Conservation (phyloP, 805 yeast species). For the Candida coleopterorum region DNA sequence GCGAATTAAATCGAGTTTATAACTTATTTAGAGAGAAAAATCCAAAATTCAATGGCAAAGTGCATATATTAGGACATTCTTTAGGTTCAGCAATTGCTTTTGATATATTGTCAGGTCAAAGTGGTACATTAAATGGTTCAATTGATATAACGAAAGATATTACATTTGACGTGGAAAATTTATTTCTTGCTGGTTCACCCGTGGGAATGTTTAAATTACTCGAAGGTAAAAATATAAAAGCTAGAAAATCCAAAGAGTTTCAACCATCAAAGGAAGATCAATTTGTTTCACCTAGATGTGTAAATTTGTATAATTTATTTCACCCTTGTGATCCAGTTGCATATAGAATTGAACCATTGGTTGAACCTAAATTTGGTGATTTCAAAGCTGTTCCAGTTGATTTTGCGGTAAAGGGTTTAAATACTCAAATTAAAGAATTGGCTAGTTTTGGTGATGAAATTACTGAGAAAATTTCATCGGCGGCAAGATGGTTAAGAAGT, state of each 20-base stretch:
- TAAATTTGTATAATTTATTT: conserved; percentile 73
- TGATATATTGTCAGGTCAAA: conserved; percentile 61
- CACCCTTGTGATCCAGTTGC: conserved; percentile 93
- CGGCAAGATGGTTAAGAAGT: conserved; percentile 32
- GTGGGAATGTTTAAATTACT: conserved; percentile 80
- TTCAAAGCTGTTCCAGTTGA: conserved; percentile 56
- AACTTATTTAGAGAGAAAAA: conserved; percentile 54
- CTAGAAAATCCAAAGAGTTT: conserved; percentile 13
- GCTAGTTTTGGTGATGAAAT: conserved; percentile 36
- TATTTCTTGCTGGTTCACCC: conserved; percentile 86
- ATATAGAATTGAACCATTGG: conserved; percentile 82
- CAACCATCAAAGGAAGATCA: conserved; percentile 13
- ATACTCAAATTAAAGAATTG: conserved; percentile 43
- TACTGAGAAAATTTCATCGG: conserved; percentile 28
- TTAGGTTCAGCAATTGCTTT: conserved; percentile 82
- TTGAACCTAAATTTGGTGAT: conserved; percentile 44
- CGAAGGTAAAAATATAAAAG: conserved; percentile 53
- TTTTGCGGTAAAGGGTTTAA: conserved; percentile 48
- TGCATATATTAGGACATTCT: conserved; percentile 87
- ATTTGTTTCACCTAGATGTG: conserved; percentile 46
- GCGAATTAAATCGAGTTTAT: conserved; percentile 61
- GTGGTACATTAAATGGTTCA: conserved; percentile 12
- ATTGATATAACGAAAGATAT: conserved; percentile 39
- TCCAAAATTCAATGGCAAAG: conserved; percentile 73
- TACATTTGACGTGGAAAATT: conserved; percentile 67